phyloP scores from a whole-genome alignment of 352 stramenopile species.

The Blastocystis sp. region DNA sequence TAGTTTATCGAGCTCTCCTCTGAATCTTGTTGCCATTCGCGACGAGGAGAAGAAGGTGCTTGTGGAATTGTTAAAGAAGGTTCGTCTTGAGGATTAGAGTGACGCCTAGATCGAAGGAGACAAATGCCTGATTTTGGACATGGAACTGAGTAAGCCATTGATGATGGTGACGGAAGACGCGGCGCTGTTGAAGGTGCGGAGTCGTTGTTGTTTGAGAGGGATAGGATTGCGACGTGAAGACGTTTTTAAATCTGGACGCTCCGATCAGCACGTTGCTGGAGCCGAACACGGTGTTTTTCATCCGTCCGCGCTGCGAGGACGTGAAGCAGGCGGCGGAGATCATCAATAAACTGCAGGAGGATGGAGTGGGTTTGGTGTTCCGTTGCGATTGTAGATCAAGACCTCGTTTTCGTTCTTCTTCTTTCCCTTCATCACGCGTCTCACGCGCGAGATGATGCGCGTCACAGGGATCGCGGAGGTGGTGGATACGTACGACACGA shows the following conservation, averaged over 20 bases:
- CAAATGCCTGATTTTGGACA: conserved; percentile 30
- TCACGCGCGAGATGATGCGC: conserved; percentile 17
- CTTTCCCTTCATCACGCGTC: conserved; percentile 9
- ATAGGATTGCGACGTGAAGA: conserved; percentile 12
- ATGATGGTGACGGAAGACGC: conserved; percentile 17
- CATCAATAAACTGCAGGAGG: conserved; percentile 10
- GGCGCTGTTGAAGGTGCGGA: background rate
- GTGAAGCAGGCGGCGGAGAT: background rate
- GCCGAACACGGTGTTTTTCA: conserved; percentile 27
- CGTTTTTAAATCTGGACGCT: background rate
- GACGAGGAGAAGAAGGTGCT: conserved; percentile 36
- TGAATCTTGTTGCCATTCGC: conserved; percentile 28
- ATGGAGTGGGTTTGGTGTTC: background rate
- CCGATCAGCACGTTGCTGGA: background rate
- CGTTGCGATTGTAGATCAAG: background rate
- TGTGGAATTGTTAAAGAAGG: conserved; percentile 17
- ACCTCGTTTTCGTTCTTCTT: background rate
- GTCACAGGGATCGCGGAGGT: background rate
- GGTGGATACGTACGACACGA: background rate
- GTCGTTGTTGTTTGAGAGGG: background rate
- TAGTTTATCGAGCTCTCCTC: conserved; percentile 30
- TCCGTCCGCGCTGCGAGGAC: background rate
- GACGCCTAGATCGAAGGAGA: conserved; percentile 45
- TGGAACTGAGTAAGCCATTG: conserved; percentile 20
- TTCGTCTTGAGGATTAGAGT: background rate